Conservation (phyloP, 2,329 filamentous ascomycete species). For the Claviceps arundinis region DNA sequence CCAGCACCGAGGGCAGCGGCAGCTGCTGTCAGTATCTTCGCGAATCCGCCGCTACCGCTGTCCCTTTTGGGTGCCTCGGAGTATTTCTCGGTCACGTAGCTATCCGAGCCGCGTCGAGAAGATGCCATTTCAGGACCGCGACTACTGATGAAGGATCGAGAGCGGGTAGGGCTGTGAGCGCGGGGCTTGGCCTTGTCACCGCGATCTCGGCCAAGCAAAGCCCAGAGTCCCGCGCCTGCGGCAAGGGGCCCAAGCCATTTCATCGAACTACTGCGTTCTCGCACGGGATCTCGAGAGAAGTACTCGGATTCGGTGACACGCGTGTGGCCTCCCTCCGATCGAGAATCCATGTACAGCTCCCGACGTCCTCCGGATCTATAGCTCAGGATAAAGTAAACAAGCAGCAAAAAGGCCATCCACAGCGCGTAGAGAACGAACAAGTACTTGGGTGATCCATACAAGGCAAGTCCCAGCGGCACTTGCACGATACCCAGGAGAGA, state of each 20-base stretch:
- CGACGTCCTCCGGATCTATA: slow-evolving; percentile 48
- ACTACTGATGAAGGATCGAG: slow-evolving; percentile 22
- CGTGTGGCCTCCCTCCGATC: slow-evolving; percentile 34
- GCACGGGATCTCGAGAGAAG: slow-evolving; percentile 21
- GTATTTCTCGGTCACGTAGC: slow-evolving; percentile 54
- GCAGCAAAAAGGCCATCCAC: slow-evolving; percentile 58
- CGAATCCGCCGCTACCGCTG: slow-evolving; percentile 38
- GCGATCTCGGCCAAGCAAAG: slow-evolving; percentile 30
- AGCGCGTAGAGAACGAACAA: slow-evolving; percentile 79
- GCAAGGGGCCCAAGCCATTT: slow-evolving; percentile 40
- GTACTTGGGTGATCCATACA: slow-evolving; percentile 79
- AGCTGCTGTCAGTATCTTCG: slow-evolving; percentile 45
- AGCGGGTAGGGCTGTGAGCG: slow-evolving; percentile 27
- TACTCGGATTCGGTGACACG: slow-evolving; percentile 28
- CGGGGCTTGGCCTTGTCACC: slow-evolving; percentile 30
- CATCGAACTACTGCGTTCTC: slow-evolving; percentile 18
- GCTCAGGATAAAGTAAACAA: slow-evolving; percentile 68
- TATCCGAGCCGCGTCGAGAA: slow-evolving; percentile 40
- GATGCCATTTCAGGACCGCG: slow-evolving; percentile 36
- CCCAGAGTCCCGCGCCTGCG: slow-evolving; percentile 36
- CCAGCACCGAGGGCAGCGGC: slow-evolving; percentile 51
- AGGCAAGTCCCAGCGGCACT: slow-evolving; percentile 73
- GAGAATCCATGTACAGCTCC: slow-evolving; percentile 42
- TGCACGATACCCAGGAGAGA: slow-evolving; percentile 76
- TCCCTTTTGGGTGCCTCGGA: slow-evolving; percentile 32